phyloP scores from a whole-genome alignment of 345 rosid genomes.

The Odontarrhena argentea region DNA sequence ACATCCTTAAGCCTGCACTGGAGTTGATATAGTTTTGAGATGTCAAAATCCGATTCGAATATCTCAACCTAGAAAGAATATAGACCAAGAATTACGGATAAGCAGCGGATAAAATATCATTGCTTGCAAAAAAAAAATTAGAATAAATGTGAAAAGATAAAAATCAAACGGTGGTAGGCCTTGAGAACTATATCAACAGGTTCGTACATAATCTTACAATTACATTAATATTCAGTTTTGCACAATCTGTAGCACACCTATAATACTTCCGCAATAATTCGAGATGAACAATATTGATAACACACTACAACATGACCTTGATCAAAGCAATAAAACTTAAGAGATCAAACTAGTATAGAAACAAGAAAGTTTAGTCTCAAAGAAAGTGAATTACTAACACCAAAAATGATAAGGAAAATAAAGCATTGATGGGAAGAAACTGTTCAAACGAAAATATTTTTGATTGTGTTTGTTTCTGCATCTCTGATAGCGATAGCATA shows the following conservation, averaged over 20 bases:
- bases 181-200: conserved; percentile 8
- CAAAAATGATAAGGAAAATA: background rate
- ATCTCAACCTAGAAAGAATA: conserved; percentile 60
- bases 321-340: background rate
- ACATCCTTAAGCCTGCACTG: conserved; percentile 78
- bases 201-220: background rate
- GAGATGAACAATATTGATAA: conserved; percentile 8
- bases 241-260: conserved; percentile 4
- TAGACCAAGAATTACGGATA: conserved; percentile 14
- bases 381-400: conserved; percentile 7
- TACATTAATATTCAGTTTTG: background rate
- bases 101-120: conserved; percentile 17
- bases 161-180: background rate
- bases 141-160: conserved; percentile 4
- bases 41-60: conserved; percentile 49
- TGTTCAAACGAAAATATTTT: background rate
- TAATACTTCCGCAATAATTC: conserved; percentile 2
- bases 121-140: background rate
- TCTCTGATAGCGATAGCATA: background rate
- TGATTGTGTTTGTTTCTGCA: background rate
- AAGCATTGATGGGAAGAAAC: background rate
- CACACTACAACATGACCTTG: background rate
- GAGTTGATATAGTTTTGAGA: conserved; percentile 48
- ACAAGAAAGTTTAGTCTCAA: background rate
- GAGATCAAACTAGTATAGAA: conserved; percentile 1